These are phyloP conservation scores for Alternaria alternata DNA, from an alignment of 2,329 filamentous ascomycete species.

Conservation along the genomic window DNA sequence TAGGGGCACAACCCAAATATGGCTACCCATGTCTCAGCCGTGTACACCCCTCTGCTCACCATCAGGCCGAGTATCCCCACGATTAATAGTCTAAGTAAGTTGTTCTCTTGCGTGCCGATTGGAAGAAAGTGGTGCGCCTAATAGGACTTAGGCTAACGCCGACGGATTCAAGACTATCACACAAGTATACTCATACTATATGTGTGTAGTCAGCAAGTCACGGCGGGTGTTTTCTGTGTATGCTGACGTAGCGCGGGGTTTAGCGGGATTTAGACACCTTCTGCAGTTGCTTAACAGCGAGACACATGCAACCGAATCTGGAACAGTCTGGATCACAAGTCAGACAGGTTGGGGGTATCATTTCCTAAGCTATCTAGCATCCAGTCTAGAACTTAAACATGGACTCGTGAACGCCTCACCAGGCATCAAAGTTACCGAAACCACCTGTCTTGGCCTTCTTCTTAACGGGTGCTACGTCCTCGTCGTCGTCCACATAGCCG, in stretches of 20 bases:
- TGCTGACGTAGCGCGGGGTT: not conserved
- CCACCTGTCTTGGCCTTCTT: slow-evolving; percentile 82
- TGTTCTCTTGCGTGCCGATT: not conserved
- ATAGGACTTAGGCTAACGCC: not conserved
- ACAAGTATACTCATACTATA: not conserved
- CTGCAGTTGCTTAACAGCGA: not conserved
- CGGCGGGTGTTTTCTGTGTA: not conserved
- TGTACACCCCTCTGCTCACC: not conserved
- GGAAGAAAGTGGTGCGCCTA: not conserved
- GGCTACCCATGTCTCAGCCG: not conserved
- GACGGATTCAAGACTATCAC: not conserved
- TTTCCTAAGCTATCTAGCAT: not conserved
- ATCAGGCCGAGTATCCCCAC: not conserved
- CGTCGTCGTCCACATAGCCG: slow-evolving; percentile 70
- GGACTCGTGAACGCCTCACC: slow-evolving; percentile 61
- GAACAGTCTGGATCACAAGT: not conserved
- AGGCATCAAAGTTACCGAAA: slow-evolving; percentile 94
- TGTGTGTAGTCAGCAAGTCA: not conserved
- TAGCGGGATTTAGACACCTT: not conserved
- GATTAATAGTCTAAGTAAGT: not conserved
- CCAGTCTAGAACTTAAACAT: not conserved
- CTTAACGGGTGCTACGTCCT: slow-evolving; percentile 68
- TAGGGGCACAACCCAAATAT: not conserved
- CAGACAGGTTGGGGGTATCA: not conserved
- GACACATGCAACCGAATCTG: not conserved